phyloP scores from a whole-genome alignment of 169 alveolate species.

The Plasmodium relictum region DNA sequence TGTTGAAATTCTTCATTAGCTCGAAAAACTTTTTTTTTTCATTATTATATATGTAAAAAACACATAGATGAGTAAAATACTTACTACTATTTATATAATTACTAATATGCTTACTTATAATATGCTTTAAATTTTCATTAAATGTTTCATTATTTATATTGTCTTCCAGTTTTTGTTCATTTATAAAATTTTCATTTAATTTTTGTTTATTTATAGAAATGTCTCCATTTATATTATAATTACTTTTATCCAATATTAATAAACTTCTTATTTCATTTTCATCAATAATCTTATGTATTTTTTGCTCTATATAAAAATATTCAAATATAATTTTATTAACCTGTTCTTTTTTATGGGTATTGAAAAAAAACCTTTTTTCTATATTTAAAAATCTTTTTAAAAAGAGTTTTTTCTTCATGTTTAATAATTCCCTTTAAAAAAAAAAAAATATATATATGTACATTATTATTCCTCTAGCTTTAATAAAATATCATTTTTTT shows the following conservation, averaged over 20 bases:
- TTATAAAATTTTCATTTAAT: neutral
- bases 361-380: constrained; percentile 64
- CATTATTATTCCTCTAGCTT: too few relatives aligned
- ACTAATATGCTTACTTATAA: constrained; percentile 17
- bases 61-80: constrained; percentile 40
- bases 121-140: constrained; percentile 22
- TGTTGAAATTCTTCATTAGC: constrained; percentile 16
- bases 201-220: neutral
- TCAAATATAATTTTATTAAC: constrained; percentile 58
- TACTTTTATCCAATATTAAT: constrained; percentile 3
- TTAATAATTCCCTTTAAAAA: neutral
- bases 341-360: constrained; percentile 11
- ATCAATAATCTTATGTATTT: constrained; percentile 49
- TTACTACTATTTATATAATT: constrained; percentile 48
- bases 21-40: constrained; percentile 51
- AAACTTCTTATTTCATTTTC: constrained; percentile 7
- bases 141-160: constrained; percentile 2
- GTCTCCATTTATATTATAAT: neutral
- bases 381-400: constrained; percentile 18
- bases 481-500: too few relatives aligned
- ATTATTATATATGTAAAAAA: constrained; percentile 57
- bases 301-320: constrained; percentile 55
- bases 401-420: constrained; percentile 30
- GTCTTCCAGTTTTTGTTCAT: constrained; percentile 4
- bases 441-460: neutral